Conservation (phyloP, 2,329 filamentous ascomycete genomes). For the Waltergamsia citrina region DNA sequence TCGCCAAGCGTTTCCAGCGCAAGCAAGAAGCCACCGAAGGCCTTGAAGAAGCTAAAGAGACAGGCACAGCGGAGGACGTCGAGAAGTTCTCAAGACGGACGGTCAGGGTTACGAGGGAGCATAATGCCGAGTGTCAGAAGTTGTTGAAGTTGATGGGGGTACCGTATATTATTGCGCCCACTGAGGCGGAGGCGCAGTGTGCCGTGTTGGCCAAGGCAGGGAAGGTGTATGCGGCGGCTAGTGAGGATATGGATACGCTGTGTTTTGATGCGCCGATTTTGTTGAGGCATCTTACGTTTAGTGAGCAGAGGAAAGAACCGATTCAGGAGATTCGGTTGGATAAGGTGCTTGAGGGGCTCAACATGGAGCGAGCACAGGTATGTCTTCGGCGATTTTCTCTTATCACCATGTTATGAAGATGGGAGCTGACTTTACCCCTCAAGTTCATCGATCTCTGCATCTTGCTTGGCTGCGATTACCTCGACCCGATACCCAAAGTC, state of each 20-base stretch:
- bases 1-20: slow-evolving; percentile 91
- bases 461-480: slow-evolving; percentile 92
- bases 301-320: slow-evolving; percentile 93
- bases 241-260: slow-evolving; percentile 97
- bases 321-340: slow-evolving; percentile 91
- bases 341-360: slow-evolving; percentile 75
- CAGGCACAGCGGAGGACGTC: slow-evolving; percentile 90
- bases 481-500: slow-evolving; percentile 91
- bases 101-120: slow-evolving; percentile 89
- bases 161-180: slow-evolving; percentile 89
- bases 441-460: slow-evolving; percentile 98
- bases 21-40: slow-evolving; percentile 87
- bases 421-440: too few relatives aligned
- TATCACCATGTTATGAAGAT: background rate
- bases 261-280: slow-evolving; percentile 92
- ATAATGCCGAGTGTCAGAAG: slow-evolving; percentile 89
- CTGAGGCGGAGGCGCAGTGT: slow-evolving; percentile 95
- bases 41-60: slow-evolving; percentile 93
- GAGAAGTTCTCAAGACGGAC: slow-evolving; percentile 95
- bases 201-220: slow-evolving; percentile 80
- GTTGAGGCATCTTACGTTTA: slow-evolving; percentile 88
- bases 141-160: slow-evolving; percentile 93
- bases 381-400: slow-evolving; percentile 7
- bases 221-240: slow-evolving; percentile 94
- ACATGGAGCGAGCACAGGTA: slow-evolving; percentile 82